Evolutionary conservation across 2,329 filamentous ascomycete genomes (phyloP), one percentile per base, ranked within the genome.

Genomic region (Diplocarpon mali): DNA sequence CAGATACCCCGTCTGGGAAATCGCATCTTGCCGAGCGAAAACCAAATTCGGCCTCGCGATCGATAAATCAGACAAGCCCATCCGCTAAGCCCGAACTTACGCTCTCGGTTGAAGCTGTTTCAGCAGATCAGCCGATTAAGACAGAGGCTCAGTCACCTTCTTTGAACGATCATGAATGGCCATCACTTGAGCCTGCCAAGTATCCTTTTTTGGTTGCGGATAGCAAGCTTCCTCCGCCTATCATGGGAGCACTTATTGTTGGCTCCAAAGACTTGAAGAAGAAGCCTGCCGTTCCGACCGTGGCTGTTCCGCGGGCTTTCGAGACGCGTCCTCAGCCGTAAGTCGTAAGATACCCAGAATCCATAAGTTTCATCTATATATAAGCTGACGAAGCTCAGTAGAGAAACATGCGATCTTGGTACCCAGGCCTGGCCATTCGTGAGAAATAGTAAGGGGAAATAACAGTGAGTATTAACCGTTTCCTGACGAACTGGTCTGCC

Each of bases 341-440:
- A 53, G 52, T 56, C 53, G 53, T 56, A 56, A 56, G 53, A 47
- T 40, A 37, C 46, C 47, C 45, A 24, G 34, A 29, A 36, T 34
- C 29, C 38, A 17, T 15, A 31, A 34, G 6, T 39, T 32, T 32
- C 20, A 28, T 20, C 15, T 42, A 27, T 40, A 29, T 44, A 35
- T 35, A 16, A 32, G 36, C 45, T 48, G 42, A 50, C n/a, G 20
- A 24, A 24, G 14, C 28, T 14, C 10, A 10, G n/a, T 11, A 39
- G 27, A 24, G 32, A 28, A 32, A 32, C 30, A 3, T 32, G n/a
- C 27, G 34, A 42, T 15, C 9, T 38, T 10, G 46, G 46, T 15
- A 45, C 38, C 10, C 38, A 39, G 15, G 15, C 24, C 38, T 55
- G 52, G 53, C 53, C 55, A 4, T 56, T 56, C 39, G 48, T 55